Conservation (phyloP, 108 stramenopile species). For the Fistulifera solaris region DNA sequence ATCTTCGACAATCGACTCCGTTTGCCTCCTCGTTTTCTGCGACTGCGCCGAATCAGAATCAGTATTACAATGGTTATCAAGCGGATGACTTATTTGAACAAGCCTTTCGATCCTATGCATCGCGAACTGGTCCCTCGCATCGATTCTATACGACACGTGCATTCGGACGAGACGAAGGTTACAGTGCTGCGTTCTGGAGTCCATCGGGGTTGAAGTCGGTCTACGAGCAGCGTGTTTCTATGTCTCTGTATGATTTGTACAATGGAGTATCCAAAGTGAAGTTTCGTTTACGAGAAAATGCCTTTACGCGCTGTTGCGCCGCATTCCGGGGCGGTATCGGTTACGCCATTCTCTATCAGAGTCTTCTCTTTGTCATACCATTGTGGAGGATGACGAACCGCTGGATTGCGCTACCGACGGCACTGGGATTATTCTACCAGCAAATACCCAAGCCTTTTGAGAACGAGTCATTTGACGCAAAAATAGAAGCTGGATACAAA, state of each 20-base stretch:
- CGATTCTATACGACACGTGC: conserved; percentile 4
- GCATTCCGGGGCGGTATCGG: conserved; percentile 46
- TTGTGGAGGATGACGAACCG: conserved; percentile 34
- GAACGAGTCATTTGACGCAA: conserved; percentile 14
- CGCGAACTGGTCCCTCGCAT: conserved; percentile 6
- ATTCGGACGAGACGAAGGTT: not conserved
- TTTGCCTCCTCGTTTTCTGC: not conserved
- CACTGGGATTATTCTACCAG: conserved; percentile 29
- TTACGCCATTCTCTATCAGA: conserved; percentile 22
- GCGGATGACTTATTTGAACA: conserved; percentile 3
- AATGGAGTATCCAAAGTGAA: conserved; percentile 22
- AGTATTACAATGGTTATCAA: not conserved
- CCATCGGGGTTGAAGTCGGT: conserved; percentile 27
- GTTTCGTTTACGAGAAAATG: conserved; percentile 29
- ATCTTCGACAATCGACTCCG: conserved; percentile 14
- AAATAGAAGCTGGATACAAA: conserved; percentile 41
- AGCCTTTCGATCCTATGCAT: not conserved
- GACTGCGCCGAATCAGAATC: not conserved
- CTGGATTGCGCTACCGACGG: conserved; percentile 23
- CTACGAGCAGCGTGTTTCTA: conserved; percentile 48
- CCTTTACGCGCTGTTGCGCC: conserved; percentile 38
- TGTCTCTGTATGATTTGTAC: conserved; percentile 53
- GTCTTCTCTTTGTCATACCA: conserved; percentile 24
- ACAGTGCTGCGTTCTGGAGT: not conserved
- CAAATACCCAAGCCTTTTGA: conserved; percentile 37